phyloP scores from a whole-genome alignment of 208 protist genomes.

The Angomonas deanei region DNA sequence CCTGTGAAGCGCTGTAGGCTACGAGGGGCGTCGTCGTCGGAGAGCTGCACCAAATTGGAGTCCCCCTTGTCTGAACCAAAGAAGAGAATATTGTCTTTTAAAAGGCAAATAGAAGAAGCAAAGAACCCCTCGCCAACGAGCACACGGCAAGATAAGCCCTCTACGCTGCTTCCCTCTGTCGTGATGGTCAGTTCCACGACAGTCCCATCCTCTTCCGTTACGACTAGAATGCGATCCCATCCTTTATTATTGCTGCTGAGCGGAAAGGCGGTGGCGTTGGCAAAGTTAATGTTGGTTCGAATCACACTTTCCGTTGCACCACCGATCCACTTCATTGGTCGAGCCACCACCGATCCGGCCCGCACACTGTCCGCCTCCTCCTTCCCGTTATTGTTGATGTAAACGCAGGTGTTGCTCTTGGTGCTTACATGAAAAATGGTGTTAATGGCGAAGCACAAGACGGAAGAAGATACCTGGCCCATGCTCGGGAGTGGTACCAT shows the following conservation, averaged over 20 bases:
- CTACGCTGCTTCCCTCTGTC: slow-evolving; percentile 49
- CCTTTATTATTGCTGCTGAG: background rate
- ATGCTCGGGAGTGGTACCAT: slow-evolving; percentile 66
- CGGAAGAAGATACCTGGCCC: slow-evolving; percentile 53
- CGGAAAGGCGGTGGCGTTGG: slow-evolving; percentile 35
- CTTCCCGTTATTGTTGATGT: slow-evolving; percentile 62
- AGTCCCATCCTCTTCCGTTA: slow-evolving; percentile 76
- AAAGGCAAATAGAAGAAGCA: slow-evolving; percentile 11
- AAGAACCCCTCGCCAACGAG: slow-evolving; percentile 34
- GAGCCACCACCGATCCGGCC: slow-evolving; percentile 37
- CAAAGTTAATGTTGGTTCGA: slow-evolving; percentile 65
- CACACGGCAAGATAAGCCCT: slow-evolving; percentile 8
- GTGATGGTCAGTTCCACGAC: slow-evolving; percentile 40
- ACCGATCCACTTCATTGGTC: slow-evolving; percentile 43
- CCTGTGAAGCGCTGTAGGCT: slow-evolving; percentile 45
- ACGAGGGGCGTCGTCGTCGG: slow-evolving; percentile 12
- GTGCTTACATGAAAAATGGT: slow-evolving; percentile 76
- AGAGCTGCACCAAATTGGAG: slow-evolving; percentile 36
- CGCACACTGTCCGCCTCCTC: slow-evolving; percentile 59
- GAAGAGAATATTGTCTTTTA: slow-evolving; percentile 30
- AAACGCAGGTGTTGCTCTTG: slow-evolving; percentile 69
- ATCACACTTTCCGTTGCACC: slow-evolving; percentile 42
- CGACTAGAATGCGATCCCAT: slow-evolving; percentile 34
- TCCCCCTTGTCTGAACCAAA: slow-evolving; percentile 53
- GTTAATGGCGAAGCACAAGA: slow-evolving; percentile 69